Base-by-base conservation (phyloP, 345 rosid genomes). In the Kandelia obovata region DNA sequence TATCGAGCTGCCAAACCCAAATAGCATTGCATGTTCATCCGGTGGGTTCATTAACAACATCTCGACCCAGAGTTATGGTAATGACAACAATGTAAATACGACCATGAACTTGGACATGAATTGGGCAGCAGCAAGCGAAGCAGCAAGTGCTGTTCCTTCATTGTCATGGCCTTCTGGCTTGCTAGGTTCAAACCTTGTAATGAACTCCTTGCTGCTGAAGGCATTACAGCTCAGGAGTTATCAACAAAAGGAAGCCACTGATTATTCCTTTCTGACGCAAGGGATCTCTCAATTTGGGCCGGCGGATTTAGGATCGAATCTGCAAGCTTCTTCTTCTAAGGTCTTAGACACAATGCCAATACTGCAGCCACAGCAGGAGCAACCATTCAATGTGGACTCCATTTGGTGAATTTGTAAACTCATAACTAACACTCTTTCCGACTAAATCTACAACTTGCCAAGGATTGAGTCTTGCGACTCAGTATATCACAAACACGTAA, bases 301-400 rank as follows among this genome's bases (percentile, higher is more conserved):
- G 35, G 52, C 47, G 6, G 83, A 73, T 55, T 72, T 80, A 55
- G 61, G 64, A 64, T 56, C 87, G 1, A 81, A 67, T 47, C 73
- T 86, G 70, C 89, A 86, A 64, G 85, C 74, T 61, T 73, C 83
- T 21, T 77, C 96, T 65, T 86, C 94, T 39, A 83, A 73, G 82
- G 81, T 74, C 35, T 71, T 80, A 66, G 86, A 78, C 11, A 34
- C 82, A 13, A 57, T 62, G 60, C 68, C 71, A 20, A 82, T 67
- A 31, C 87, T 43, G 30, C 70, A 58, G 31, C 62, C 65, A 71
- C 87, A 87, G 49, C 90, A 75, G 87, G 96, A 89, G 85, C 96
- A 89, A 85, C 82, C 85, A 63, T 89, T 85, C 78, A 80, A 87
- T 78, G 77, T 91, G 88, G 96, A 89, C 90, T 86, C 93, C 81